phyloP scores from a whole-genome alignment of 2,329 filamentous ascomycete species.

The Colletotrichum cordylinicola region DNA sequence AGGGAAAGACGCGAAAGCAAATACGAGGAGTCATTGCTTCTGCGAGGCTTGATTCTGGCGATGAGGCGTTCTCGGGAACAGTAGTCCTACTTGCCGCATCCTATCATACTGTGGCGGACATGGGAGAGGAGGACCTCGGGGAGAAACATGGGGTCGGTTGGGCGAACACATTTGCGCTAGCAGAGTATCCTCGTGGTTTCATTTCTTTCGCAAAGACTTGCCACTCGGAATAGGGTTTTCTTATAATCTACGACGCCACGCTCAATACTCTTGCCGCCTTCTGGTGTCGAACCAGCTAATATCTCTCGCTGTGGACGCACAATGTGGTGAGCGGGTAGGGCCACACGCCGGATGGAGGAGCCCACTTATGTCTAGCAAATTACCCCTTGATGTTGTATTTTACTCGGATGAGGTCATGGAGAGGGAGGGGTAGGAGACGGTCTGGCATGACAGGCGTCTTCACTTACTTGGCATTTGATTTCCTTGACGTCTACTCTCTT shows the following conservation, averaged over 20 bases:
- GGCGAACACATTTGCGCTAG: slow-evolving; percentile 13
- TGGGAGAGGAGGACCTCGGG: slow-evolving; percentile 22
- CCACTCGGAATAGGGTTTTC: slow-evolving; percentile 27
- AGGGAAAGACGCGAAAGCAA: slow-evolving; percentile 20
- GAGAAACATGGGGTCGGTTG: slow-evolving; percentile 21
- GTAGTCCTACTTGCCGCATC: slow-evolving; percentile 10
- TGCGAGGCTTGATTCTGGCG: slow-evolving; percentile 23
- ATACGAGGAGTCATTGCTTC: slow-evolving; percentile 20
- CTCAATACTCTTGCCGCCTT: slow-evolving; percentile 24
- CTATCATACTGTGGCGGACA: neutral
- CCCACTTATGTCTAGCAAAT: neutral
- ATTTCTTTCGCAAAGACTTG: slow-evolving; percentile 15
- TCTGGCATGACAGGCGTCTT: slow-evolving; percentile 32
- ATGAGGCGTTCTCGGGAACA: slow-evolving; percentile 23
- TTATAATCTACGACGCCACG: slow-evolving; percentile 32
- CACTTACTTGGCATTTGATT: slow-evolving; percentile 45
- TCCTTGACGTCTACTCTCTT: slow-evolving; percentile 32
- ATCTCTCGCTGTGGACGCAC: neutral
- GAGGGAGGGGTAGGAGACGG: slow-evolving; percentile 26
- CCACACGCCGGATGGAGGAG: neutral
- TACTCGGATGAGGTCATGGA: slow-evolving; percentile 30
- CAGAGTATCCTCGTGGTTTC: slow-evolving; percentile 19
- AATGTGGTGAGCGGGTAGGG: neutral
- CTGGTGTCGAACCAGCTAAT: neutral
- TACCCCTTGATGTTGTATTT: slow-evolving; percentile 39